Percentiles rank a stretch among this genome's conserved stretches.
Conservation (phyloP, 495 filamentous ascomycete genomes). For the Tuber melanosporum region DNA sequence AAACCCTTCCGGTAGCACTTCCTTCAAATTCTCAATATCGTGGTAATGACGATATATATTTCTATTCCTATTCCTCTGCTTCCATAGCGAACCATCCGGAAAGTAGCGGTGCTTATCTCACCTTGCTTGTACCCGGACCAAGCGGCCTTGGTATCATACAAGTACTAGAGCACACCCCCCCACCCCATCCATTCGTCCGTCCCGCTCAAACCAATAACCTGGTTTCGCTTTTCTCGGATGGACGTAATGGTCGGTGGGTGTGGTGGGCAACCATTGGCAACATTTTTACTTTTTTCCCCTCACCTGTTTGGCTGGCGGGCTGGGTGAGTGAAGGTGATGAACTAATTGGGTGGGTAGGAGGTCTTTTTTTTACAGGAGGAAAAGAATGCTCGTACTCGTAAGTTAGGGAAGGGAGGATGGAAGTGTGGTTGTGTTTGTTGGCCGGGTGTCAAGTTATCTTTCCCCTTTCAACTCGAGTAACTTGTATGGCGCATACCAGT, state of each 20-base stretch:
- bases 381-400: neutral
- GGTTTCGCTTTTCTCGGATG: neutral
- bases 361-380: neutral
- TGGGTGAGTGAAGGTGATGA: neutral
- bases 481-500: neutral
- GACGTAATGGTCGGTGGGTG: neutral
- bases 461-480: neutral
- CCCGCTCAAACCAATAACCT: neutral
- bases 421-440: neutral
- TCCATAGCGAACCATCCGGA: neutral
- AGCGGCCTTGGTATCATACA: too few species aligned
- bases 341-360: neutral
- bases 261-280: neutral
- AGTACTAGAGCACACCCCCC: neutral
- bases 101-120: neutral
- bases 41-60: neutral
- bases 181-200: neutral
- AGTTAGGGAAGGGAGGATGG: neutral
- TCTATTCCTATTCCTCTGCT: neutral
- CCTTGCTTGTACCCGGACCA: neutral
- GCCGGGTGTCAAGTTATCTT: neutral
- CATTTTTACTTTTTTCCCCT: neutral
- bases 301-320: neutral
- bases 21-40: neutral
- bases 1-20: neutral